Base-by-base conservation (phyloP, 2,329 filamentous ascomycete species). In the Gnomoniopsis sp. region DNA sequence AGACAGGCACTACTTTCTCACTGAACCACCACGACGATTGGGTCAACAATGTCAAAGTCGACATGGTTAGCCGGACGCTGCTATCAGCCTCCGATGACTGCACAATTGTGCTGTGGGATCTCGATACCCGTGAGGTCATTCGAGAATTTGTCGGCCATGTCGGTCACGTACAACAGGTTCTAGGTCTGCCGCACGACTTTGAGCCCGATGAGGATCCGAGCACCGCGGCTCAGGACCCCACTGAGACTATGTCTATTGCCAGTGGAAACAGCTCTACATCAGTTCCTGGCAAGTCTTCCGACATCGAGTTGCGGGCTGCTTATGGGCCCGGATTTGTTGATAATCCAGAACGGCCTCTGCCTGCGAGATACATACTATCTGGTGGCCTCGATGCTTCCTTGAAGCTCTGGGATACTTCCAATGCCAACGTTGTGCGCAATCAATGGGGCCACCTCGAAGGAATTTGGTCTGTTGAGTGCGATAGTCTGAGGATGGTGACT, bases 391-490 rank as follows among this genome's bases (percentile, higher is more conserved):
- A 99, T 72, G 89, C 88, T 58, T 97, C 92, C 0, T 90, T 98
- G 63, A 88, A 93, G 12, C 82, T 98, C 21, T 99, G 95, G 93
- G 91, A 97, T 70, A 90, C 92, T 1, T 84, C 83, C 6, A 89
- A 89, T 0, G 91, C 91, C 41, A 85, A 86, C 63, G 96, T 91
- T 67, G 81, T 97, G 36, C 89, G 91, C 62, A 96, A 91, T 34
- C 96, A 97, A 79, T 99, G 98, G 70, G 95, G 95, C 0, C 95
- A 99, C 68, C 84, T 99, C 22, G 95, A 99, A 72, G 95, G 95
- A 34, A 89, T 99, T 21, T 99, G 95, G 95, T 89, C 90, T 6
- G 80, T 99, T 2, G 91, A 90, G 0, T 93, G 90, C 3, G 93
- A 98, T 73, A 93, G 89, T 1, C 77, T 98, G 21, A 86, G 95